Base-by-base conservation (phyloP, 1,284 basidiomycete genomes). In the Rhodotorula mucilaginosa region DNA sequence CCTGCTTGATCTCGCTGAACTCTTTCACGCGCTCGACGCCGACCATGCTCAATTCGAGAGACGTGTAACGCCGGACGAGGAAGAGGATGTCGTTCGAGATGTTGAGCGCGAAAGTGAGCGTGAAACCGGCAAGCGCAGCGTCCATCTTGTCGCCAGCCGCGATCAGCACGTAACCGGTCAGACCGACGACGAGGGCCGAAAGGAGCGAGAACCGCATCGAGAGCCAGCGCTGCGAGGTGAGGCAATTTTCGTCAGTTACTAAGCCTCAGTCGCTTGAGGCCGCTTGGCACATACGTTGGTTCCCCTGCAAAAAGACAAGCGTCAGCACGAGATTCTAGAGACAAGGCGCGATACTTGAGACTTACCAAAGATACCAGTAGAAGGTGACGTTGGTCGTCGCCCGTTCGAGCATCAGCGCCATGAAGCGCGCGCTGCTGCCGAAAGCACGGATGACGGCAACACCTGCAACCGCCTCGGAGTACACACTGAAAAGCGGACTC, bases 11-110 rank as follows among this genome's bases (percentile, higher is more conserved):
- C 77, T 93, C 91, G 2, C 91, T 90, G 81, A 93, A 96, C 80
- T 93, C 92, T 79, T 92, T 92, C 79, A 97, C 87, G 58, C 94
- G 89, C 81, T 97, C 95, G 61, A 97, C 84, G 21, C 92, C 92
- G 72, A 97, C 93, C 92, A 97, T 93, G 29, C 89, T 89, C 81
- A 97, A 92, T 80, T 97, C 93, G 26, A 97, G 83, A 57, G 70
- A 71, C 4, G 74, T 79, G 58, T 75, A 79, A 54, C 79, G 71
- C 34, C 80, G 72, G 10, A 83, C 83, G 48, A 84, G 81, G 69
- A 80, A 79, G 23, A 79, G 72, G 78, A 76, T 69, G 76, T 81
- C 79, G 34, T 74, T 74, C 60, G 81, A 81, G 23, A 82, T 79
- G 48, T 77, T 76, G 31, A 82, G 74, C 0, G 82, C 82, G 67